Conservation (phyloP, 2,329 filamentous ascomycete genomes). For the Penicillium sp. region DNA sequence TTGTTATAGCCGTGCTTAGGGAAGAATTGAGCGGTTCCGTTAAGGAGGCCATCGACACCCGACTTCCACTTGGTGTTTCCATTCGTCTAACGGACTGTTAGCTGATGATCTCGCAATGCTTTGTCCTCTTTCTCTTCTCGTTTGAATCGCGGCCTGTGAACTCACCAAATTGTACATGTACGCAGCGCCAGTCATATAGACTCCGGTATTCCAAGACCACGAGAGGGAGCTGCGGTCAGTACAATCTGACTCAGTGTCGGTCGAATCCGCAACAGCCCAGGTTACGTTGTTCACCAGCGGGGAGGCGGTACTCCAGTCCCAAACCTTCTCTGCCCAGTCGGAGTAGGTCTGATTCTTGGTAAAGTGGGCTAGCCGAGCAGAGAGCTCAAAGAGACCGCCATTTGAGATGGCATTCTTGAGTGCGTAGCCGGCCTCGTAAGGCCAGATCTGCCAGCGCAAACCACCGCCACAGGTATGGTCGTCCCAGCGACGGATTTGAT, state of each 20-base stretch:
- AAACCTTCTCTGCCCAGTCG: constrained; percentile 16
- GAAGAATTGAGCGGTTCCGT: constrained; percentile 54
- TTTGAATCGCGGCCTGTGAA: not conserved
- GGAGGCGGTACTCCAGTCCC: constrained; percentile 13
- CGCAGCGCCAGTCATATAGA: constrained; percentile 56
- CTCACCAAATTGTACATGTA: constrained; percentile 67
- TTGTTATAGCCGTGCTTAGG: constrained; percentile 38
- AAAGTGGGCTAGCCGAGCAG: constrained; percentile 12
- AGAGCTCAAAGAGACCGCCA: constrained; percentile 15
- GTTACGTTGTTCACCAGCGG: constrained; percentile 1
- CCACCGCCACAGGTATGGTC: constrained; percentile 8
- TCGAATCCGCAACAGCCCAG: constrained; percentile 9
- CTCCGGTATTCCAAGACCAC: constrained; percentile 59
- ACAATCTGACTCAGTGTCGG: constrained; percentile 52
- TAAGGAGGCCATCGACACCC: constrained; percentile 58
- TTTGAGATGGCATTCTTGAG: constrained; percentile 11
- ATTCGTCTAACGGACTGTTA: constrained; percentile 28
- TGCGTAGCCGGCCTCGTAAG: constrained; percentile 36
- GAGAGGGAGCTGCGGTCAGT: constrained; percentile 50
- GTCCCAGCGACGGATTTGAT: constrained; percentile 14
- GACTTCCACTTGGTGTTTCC: constrained; percentile 53
- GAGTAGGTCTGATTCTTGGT: constrained; percentile 15
- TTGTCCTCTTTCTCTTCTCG: not conserved
- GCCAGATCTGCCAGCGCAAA: constrained; percentile 14
- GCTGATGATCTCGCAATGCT: not conserved